Evolutionary conservation across 495 filamentous ascomycete species (phyloP).

Genomic region (Pyronema domesticum): DNA sequence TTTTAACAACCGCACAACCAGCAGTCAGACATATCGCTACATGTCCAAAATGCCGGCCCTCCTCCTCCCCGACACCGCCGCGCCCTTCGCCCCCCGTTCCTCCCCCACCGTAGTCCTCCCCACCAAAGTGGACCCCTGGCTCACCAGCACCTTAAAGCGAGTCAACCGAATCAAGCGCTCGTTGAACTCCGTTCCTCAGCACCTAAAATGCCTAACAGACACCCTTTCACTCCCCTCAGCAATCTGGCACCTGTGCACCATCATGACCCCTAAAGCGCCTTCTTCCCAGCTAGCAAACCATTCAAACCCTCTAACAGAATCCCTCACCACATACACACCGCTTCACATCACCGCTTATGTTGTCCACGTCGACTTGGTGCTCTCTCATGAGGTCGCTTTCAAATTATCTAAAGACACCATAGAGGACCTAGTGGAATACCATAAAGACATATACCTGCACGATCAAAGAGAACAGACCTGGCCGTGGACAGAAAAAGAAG

Average conservation of each 20-base stretch:
- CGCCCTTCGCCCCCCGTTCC: slow-evolving; percentile 86
- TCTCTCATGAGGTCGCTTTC: slow-evolving; percentile 92
- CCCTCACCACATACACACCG: slow-evolving; percentile 84
- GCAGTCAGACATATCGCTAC: slow-evolving; percentile 2
- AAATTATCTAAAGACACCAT: slow-evolving; percentile 97
- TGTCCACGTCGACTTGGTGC: slow-evolving; percentile 97
- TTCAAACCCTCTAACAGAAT: slow-evolving; percentile 73
- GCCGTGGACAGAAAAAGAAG: slow-evolving; percentile 94
- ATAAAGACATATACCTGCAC: slow-evolving; percentile 89
- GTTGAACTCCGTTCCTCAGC: slow-evolving; percentile 91
- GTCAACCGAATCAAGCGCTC: slow-evolving; percentile 96
- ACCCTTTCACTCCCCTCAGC: slow-evolving; percentile 78
- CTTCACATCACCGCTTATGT: slow-evolving; percentile 94
- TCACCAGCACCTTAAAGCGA: slow-evolving; percentile 90
- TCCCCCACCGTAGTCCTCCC: slow-evolving; percentile 91
- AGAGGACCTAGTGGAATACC: slow-evolving; percentile 83
- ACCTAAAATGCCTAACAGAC: slow-evolving; percentile 91
- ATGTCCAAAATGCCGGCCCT: slow-evolving; percentile 59
- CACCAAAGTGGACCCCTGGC: slow-evolving; percentile 89
- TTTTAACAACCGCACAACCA: background rate
- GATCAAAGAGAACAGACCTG: slow-evolving; percentile 78
- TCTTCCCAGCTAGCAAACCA: slow-evolving; percentile 75
- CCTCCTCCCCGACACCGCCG: slow-evolving; percentile 85
- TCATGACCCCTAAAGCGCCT: slow-evolving; percentile 85
- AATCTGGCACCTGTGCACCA: slow-evolving; percentile 87